Conservation (phyloP, 2,329 filamentous ascomycete genomes). For the Cytospora piceicola region DNA sequence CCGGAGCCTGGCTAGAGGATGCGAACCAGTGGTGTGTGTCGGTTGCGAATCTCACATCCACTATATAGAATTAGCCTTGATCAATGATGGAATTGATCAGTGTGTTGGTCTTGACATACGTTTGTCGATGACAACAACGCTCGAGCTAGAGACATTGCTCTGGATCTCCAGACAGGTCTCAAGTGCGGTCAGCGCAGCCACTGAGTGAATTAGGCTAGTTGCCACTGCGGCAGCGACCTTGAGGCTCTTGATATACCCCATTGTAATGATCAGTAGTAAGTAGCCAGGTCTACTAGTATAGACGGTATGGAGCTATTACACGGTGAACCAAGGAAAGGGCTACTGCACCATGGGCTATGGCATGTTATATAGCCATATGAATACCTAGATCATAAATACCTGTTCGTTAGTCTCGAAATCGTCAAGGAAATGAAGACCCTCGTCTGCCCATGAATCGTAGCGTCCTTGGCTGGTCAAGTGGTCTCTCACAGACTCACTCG, state of each 20-base stretch:
- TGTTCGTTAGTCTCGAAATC: too few relatives aligned
- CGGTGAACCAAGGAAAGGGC: neutral
- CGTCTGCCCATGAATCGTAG: too few relatives aligned
- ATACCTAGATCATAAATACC: too few relatives aligned
- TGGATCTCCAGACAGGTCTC: conserved; percentile 12
- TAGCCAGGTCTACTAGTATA: neutral
- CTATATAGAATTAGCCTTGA: neutral
- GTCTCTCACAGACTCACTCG: too few relatives aligned
- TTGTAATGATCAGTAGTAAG: neutral
- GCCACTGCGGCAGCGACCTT: neutral
- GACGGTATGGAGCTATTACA: neutral
- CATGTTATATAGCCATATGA: too few relatives aligned
- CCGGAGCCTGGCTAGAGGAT: conserved; percentile 35
- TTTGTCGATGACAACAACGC: neutral
- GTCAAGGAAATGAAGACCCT: too few relatives aligned
- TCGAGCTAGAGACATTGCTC: conserved; percentile 14
- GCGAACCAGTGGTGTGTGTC: conserved; percentile 37
- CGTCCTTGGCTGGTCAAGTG: too few relatives aligned
- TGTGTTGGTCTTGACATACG: neutral
- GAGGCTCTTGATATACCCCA: neutral
- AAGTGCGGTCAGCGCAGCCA: neutral
- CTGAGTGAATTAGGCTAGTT: neutral
- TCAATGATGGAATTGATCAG: fast-evolving
- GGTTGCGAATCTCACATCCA: conserved; percentile 19
- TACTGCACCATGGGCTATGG: too few relatives aligned